Evolutionary conservation across 441 rosid species (phyloP).

Genomic region (Gossypium aridum): DNA sequence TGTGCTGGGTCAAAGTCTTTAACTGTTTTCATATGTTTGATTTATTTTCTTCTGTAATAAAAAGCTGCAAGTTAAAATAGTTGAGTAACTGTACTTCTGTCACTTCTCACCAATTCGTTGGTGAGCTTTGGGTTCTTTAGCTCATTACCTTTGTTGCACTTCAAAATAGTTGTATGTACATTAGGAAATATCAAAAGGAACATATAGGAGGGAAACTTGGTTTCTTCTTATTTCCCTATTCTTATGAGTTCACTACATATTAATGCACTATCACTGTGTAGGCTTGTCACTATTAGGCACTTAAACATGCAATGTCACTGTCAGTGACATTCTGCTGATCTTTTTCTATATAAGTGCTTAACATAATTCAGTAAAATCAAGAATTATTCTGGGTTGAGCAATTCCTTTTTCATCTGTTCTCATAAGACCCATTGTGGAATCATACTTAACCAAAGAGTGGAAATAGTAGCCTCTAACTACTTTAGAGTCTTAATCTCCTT

Average conservation of each 20-base stretch:
- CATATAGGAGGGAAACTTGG: neutral
- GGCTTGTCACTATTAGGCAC: neutral
- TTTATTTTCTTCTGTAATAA: neutral
- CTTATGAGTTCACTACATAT: neutral
- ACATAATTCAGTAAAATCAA: no score
- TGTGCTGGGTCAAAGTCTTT: neutral
- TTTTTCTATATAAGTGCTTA: no score
- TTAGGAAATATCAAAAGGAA: neutral
- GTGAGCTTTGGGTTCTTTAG: neutral
- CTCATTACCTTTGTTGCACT: neutral
- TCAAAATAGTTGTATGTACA: neutral
- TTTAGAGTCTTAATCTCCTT: neutral
- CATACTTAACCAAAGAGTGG: no score
- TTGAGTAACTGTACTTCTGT: neutral
- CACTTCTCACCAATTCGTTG: neutral
- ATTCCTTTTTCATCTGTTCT: no score
- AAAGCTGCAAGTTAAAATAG: neutral
- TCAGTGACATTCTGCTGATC: no score
- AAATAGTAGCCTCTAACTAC: neutral
- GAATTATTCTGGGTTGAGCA: no score
- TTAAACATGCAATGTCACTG: conserved; percentile 19
- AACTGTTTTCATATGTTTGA: neutral
- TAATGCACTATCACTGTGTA: neutral
- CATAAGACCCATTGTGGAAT: no score
- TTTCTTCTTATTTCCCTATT: neutral